Percentiles rank a stretch among this genome's conserved stretches.
Evolutionary conservation across 2,329 filamentous ascomycete species (phyloP).

Genomic region (Aureobasidium musti): DNA sequence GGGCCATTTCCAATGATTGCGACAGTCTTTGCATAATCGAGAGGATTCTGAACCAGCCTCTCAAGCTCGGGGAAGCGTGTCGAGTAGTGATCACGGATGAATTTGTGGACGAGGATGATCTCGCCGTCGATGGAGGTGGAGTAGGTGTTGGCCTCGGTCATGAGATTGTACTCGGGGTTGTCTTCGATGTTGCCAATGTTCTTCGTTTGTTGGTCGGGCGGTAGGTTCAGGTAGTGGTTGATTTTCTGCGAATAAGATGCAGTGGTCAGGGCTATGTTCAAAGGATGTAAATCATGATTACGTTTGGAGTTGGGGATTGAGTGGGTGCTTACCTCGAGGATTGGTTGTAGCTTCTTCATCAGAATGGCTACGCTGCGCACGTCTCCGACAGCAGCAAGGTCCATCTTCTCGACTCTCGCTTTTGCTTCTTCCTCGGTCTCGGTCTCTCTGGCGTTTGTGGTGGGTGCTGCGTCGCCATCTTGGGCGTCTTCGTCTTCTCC

Average conservation of each 20-base stretch:
- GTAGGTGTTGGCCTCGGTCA: conserved; percentile 84
- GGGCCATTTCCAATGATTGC: conserved; percentile 91
- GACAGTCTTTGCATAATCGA: conserved; percentile 95
- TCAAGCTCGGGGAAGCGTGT: conserved; percentile 92
- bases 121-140: conserved; percentile 93
- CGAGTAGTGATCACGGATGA: conserved; percentile 94
- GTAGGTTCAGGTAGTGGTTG: conserved; percentile 69
- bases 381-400: conserved; percentile 70
- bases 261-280: conserved; percentile 68
- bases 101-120: conserved; percentile 91
- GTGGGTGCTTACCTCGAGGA: conserved; percentile 71
- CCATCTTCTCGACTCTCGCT: conserved; percentile 79
- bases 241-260: conserved; percentile 70
- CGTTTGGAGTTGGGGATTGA: conserved; percentile 34
- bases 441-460: conserved; percentile 55
- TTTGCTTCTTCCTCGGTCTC: conserved; percentile 71
- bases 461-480: conserved; percentile 60
- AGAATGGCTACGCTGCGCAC: conserved; percentile 76
- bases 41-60: conserved; percentile 81
- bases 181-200: conserved; percentile 84
- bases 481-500: conserved; percentile 34
- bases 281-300: conserved; percentile 63
- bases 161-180: conserved; percentile 84
- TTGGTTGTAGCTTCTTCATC: conserved; percentile 77
- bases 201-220: conserved; percentile 63